Percentiles rank a stretch among this genome's conserved stretches.
phyloP scores from a whole-genome alignment of 306 rosid genomes.

The Cotoneaster glaucophyllus region DNA sequence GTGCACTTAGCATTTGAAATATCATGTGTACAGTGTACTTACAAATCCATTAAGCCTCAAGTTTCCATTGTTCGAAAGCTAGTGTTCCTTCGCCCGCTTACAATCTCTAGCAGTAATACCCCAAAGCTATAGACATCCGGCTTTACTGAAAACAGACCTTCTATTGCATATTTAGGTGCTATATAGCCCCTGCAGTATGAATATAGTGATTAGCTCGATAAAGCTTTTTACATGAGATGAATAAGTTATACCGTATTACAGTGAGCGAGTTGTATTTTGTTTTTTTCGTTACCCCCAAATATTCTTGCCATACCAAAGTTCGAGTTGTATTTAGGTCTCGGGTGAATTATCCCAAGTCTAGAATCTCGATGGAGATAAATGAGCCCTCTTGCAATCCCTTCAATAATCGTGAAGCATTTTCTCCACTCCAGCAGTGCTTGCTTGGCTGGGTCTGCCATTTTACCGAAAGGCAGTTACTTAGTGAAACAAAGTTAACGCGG shows the following conservation, averaged over 20 bases:
- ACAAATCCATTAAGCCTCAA: constrained; percentile 63
- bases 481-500: too few species aligned
- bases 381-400: constrained; percentile 89
- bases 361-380: constrained; percentile 85
- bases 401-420: constrained; percentile 58
- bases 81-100: constrained; percentile 65
- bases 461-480: not conserved
- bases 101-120: constrained; percentile 58
- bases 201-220: constrained; percentile 16
- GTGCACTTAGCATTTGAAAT: not conserved
- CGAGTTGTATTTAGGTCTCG: constrained; percentile 72
- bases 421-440: constrained; percentile 51
- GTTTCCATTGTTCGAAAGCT: constrained; percentile 55
- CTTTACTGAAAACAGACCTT: constrained; percentile 77
- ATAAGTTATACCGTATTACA: not conserved
- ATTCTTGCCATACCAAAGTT: constrained; percentile 90
- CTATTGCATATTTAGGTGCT: constrained; percentile 90
- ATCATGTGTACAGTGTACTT: constrained; percentile 22
- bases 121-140: constrained; percentile 92
- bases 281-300: constrained; percentile 76
- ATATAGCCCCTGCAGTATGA: constrained; percentile 61
- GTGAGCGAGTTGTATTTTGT: constrained; percentile 45
- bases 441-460: constrained; percentile 42
- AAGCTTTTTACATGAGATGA: not conserved
- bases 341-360: constrained; percentile 77